These are phyloP conservation scores for Diutina pseudorugosa DNA, from an alignment of 1,139 yeast genomes.

Conservation along the genomic window DNA sequence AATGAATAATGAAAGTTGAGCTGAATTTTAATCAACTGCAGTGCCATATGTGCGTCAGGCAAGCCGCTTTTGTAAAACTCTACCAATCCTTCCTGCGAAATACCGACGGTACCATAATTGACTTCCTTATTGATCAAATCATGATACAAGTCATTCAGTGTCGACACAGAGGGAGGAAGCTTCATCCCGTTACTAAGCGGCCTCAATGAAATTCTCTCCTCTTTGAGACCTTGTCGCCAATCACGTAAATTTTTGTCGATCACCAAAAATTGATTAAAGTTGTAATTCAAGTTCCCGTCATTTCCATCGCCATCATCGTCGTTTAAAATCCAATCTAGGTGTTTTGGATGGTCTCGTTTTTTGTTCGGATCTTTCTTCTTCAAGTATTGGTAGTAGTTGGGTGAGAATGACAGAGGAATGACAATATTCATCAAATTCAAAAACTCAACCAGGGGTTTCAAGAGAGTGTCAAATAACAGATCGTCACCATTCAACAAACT, in stretches of 20 bases:
- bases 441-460: slow-evolving; percentile 35
- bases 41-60: slow-evolving; percentile 30
- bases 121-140: not conserved
- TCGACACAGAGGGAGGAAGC: slow-evolving; percentile 17
- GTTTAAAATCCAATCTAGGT: slow-evolving; percentile 33
- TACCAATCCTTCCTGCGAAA: slow-evolving; percentile 18
- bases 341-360: slow-evolving; percentile 15
- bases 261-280: slow-evolving; percentile 31
- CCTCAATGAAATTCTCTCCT: slow-evolving; percentile 16
- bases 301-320: slow-evolving; percentile 41
- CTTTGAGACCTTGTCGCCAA: slow-evolving; percentile 31
- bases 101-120: slow-evolving; percentile 9
- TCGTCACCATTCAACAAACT: slow-evolving; percentile 22
- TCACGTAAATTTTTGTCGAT: slow-evolving; percentile 31
- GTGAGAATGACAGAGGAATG: slow-evolving; percentile 38
- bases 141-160: slow-evolving; percentile 23
- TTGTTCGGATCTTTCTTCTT: slow-evolving; percentile 19
- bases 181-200: slow-evolving; percentile 26
- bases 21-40: slow-evolving; percentile 30
- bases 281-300: slow-evolving; percentile 38
- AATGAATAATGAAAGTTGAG: slow-evolving; percentile 32
- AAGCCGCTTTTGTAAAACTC: slow-evolving; percentile 22
- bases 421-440: slow-evolving; percentile 33
- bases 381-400: slow-evolving; percentile 35
- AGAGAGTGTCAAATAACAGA: slow-evolving; percentile 24